Evolutionary conservation across 805 yeast species (phyloP).

Genomic region (Myxozyma neglecta): DNA sequence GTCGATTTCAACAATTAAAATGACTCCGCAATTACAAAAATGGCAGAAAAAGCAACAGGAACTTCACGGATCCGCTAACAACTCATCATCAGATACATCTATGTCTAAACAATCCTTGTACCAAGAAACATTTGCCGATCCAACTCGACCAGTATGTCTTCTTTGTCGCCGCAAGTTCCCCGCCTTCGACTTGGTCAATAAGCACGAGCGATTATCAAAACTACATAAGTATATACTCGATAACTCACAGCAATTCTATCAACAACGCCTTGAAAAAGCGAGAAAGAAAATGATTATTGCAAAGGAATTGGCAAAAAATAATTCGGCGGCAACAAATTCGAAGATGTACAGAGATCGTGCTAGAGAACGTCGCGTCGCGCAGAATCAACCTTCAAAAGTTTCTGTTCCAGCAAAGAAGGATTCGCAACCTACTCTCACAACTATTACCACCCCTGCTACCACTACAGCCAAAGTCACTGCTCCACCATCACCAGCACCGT

Average conservation of each 20-base stretch:
- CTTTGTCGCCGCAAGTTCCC: conserved; percentile 27
- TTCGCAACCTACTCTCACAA: background rate
- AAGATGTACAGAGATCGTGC: conserved; percentile 28
- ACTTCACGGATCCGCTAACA: conserved; percentile 15
- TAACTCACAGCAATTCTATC: background rate
- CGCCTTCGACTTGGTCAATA: conserved; percentile 22
- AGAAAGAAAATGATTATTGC: background rate
- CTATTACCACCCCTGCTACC: background rate
- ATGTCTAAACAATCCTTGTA: background rate
- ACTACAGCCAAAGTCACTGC: background rate
- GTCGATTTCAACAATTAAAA: background rate
- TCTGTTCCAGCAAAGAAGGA: background rate
- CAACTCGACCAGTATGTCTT: conserved; percentile 21
- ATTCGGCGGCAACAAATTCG: background rate
- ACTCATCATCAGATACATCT: background rate
- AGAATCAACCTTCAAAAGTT: conserved; percentile 6
- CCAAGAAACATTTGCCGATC: conserved; percentile 29
- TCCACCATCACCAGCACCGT: background rate
- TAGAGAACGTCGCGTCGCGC: conserved; percentile 24
- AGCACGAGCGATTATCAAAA: conserved; percentile 26
- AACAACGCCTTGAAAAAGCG: conserved; percentile 3
- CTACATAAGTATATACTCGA: conserved; percentile 19
- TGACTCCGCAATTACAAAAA: conserved; percentile 30
- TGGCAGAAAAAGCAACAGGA: conserved; percentile 31
- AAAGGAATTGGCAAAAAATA: background rate